Evolutionary conservation across 352 stramenopile species (phyloP), one percentile per base, ranked within the genome.

Genomic region (Phytopythium mirpurense): DNA sequence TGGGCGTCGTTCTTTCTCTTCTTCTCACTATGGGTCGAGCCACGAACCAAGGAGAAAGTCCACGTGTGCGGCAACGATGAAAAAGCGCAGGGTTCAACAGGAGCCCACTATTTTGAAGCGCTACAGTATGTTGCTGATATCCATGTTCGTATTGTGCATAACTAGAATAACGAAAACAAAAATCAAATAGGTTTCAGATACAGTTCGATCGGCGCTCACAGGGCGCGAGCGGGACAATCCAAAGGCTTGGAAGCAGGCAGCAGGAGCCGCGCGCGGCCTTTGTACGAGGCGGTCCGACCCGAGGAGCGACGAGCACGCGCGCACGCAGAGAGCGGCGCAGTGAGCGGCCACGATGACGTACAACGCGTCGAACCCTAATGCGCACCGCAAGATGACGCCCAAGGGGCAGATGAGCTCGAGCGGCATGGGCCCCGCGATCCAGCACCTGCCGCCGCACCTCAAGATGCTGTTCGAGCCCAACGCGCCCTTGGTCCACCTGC

Each of bases 371-470:
- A 72, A 76, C 56, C 67, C 67, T 44, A 91, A 91, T 32, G 71
- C 81, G 62, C 81, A 91, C 55, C 78, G 83, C 50, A 93, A 93
- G 76, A 90, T 90, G 77, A 93, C 83, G 52, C 83, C 83, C 50
- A 93, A 93, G 70, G 83, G 83, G 41, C 83, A 93, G 64, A 93
- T 93, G 83, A 91, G 80, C 62, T 82, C 70, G 59, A 93, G 83
- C 44, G 83, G 83, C 67, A 91, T 93, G 80, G 83, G 83, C 10
- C 83, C 83, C 10, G 83, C 83, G 43, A 91, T 93, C 59, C 74
- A 78, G 67, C 76, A 91, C 54, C 70, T 93, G 45, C 80, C 83
- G 26, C 58, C 78, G 60, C 83, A 90, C 47, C 63, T 93, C 34
- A 91, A 91, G 63, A 60, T 84, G 49, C 65, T 93, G 2, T 93